Conservation (phyloP, 208 protist species). For the Leishmania lainsoni region DNA sequence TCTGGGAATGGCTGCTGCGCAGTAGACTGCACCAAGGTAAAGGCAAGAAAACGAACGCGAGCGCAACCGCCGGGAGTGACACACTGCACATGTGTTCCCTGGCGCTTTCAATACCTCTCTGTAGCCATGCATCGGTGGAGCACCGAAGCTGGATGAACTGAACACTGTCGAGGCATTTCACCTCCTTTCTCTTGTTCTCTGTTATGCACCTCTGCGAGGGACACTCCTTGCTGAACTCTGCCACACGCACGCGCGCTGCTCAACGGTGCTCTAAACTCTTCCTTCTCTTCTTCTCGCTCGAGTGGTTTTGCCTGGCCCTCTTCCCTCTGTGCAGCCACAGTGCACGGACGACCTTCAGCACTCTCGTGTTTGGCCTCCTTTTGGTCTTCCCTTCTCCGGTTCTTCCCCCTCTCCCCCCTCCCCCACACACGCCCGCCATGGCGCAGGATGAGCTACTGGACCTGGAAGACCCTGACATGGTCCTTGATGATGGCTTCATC, state of each 20-base stretch:
- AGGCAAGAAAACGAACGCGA: no score
- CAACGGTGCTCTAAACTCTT: neutral
- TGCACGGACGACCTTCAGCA: neutral
- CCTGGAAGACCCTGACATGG: constrained; percentile 76
- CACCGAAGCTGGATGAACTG: neutral
- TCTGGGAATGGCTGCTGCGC: neutral
- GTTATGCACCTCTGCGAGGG: neutral
- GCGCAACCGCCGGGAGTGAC: neutral
- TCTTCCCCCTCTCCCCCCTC: neutral
- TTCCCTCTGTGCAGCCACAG: neutral
- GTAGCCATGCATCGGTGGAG: neutral
- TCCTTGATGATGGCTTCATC: constrained; percentile 67
- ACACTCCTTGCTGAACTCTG: neutral
- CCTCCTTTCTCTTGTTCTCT: neutral
- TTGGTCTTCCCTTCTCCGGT: neutral
- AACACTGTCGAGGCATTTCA: neutral
- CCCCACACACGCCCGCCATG: neutral
- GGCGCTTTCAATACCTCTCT: neutral
- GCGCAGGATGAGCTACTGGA: constrained; percentile 25
- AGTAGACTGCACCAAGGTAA: neutral
- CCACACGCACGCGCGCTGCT: no score
- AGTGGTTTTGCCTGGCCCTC: neutral
- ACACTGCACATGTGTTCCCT: neutral
- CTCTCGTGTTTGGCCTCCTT: neutral
- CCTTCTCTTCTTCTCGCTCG: neutral